Evolutionary conservation across 108 stramenopile species (phyloP).

Genomic region (Cyclotella sp.): DNA sequence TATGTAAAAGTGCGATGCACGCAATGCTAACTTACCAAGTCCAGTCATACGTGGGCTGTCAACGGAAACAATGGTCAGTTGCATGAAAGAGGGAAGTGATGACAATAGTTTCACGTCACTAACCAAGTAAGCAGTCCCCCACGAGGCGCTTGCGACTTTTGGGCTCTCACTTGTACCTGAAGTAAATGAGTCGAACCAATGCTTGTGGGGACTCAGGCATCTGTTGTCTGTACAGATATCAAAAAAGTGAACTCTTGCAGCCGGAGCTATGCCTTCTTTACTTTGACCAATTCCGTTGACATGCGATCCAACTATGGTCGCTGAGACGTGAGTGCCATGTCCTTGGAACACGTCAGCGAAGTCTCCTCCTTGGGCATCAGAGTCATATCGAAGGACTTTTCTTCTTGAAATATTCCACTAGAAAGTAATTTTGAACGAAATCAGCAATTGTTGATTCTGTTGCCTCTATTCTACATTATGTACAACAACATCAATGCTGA

Average conservation of each 20-base stretch:
- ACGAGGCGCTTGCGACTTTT: slow-evolving; percentile 42
- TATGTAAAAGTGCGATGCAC: neutral
- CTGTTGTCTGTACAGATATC: slow-evolving; percentile 34
- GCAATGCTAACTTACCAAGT: neutral
- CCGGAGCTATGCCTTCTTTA: slow-evolving; percentile 41
- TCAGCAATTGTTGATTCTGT: neutral
- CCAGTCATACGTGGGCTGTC: slow-evolving; percentile 7
- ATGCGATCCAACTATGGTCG: slow-evolving; percentile 40
- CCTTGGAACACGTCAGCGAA: slow-evolving; percentile 15
- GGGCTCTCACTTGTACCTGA: neutral
- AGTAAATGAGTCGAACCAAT: slow-evolving; percentile 19
- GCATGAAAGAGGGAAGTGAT: neutral
- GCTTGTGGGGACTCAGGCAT: neutral
- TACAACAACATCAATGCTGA: neutral
- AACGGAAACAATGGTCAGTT: neutral
- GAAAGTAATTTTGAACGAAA: neutral
- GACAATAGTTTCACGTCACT: neutral
- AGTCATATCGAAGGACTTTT: slow-evolving; percentile 48
- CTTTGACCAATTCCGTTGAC: slow-evolving; percentile 12
- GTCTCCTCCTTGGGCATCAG: slow-evolving; percentile 27
- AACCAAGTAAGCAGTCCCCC: slow-evolving; percentile 36
- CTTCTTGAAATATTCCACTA: slow-evolving; percentile 19
- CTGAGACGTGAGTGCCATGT: slow-evolving; percentile 59
- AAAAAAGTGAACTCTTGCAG: slow-evolving; percentile 42
- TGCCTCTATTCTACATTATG: neutral